Evolutionary conservation across 495 filamentous ascomycete genomes (phyloP).

Genomic region (Oleoguttula mirabilis): DNA sequence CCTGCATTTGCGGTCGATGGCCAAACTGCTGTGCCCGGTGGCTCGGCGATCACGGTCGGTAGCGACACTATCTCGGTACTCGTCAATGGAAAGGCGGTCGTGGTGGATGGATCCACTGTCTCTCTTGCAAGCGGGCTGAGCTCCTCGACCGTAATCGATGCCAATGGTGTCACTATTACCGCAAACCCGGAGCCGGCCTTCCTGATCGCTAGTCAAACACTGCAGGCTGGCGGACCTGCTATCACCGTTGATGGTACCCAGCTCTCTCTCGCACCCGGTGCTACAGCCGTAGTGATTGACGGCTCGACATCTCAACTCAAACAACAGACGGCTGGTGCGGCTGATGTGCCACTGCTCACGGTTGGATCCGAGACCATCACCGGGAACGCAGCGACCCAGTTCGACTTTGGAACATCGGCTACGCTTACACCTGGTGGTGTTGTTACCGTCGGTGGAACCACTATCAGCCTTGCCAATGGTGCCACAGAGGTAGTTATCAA

Average conservation of each 20-base stretch:
- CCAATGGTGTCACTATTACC: conserved; percentile 13
- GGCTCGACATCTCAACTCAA: conserved; percentile 6
- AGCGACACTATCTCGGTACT: conserved; percentile 1
- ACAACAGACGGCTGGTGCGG: conserved; percentile 8
- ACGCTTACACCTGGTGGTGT: conserved; percentile 27
- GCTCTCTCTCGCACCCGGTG: conserved; percentile 21
- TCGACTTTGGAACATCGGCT: conserved; percentile 21
- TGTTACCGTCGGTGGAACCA: conserved; percentile 22
- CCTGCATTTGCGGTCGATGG: conserved; percentile 11
- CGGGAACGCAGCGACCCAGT: conserved; percentile 29
- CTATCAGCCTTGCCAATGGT: conserved; percentile 16
- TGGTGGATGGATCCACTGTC: too few relatives aligned
- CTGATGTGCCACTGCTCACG: conserved; percentile 23
- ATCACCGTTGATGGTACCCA: conserved; percentile 21
- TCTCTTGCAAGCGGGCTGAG: too few relatives aligned
- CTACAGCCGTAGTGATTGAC: conserved; percentile 20
- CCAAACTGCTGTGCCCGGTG: conserved; percentile 15
- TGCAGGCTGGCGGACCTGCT: conserved; percentile 19
- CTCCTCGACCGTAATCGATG: too few relatives aligned
- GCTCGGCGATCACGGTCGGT: conserved; percentile 17
- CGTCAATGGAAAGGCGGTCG: too few relatives aligned
- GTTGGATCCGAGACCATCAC: conserved; percentile 25
- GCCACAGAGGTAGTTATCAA: conserved; percentile 24
- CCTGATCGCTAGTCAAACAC: conserved; percentile 8
- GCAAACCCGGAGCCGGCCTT: conserved; percentile 8